Evolutionary conservation across 1,284 basidiomycete species (phyloP).

Genomic region (Phylloporus sp.): DNA sequence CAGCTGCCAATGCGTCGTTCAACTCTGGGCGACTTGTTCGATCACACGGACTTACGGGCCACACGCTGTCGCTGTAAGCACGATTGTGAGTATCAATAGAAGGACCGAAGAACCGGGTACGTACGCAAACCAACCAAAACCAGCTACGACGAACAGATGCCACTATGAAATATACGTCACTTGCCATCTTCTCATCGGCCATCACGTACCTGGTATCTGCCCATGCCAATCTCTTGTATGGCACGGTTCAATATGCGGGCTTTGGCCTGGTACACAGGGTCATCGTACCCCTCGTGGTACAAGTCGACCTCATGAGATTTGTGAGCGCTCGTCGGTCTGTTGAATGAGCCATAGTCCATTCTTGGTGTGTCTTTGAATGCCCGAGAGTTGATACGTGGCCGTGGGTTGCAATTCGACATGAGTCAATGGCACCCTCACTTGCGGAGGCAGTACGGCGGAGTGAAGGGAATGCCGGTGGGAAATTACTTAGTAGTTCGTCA

Average conservation of each 20-base stretch:
- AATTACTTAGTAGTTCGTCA: too few relatives aligned
- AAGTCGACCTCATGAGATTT: slow-evolving; percentile 27
- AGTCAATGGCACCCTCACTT: not conserved
- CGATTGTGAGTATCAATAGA: not conserved
- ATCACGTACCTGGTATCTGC: slow-evolving; percentile 65
- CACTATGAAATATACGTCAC: slow-evolving; percentile 44
- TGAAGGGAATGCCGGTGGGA: not conserved
- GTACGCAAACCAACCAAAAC: slow-evolving; percentile 75
- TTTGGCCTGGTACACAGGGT: slow-evolving; percentile 61
- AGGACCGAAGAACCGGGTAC: slow-evolving; percentile 27
- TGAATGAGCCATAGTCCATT: not conserved
- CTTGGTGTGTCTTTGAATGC: too few relatives aligned
- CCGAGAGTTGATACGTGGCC: not conserved
- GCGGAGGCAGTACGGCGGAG: not conserved
- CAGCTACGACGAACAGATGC: slow-evolving; percentile 60
- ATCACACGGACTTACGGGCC: slow-evolving; percentile 43
- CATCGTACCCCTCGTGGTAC: slow-evolving; percentile 50
- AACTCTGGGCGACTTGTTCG: not conserved
- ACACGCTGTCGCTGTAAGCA: slow-evolving; percentile 47
- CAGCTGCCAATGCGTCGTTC: slow-evolving; percentile 39
- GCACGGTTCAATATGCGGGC: slow-evolving; percentile 58
- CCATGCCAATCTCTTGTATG: slow-evolving; percentile 69
- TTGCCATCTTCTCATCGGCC: not conserved
- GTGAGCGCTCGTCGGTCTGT: not conserved
- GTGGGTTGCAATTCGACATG: slow-evolving; percentile 8